Conservation (phyloP, 768 basidiomycete genomes). For the Thelephora aurantiotincta region DNA sequence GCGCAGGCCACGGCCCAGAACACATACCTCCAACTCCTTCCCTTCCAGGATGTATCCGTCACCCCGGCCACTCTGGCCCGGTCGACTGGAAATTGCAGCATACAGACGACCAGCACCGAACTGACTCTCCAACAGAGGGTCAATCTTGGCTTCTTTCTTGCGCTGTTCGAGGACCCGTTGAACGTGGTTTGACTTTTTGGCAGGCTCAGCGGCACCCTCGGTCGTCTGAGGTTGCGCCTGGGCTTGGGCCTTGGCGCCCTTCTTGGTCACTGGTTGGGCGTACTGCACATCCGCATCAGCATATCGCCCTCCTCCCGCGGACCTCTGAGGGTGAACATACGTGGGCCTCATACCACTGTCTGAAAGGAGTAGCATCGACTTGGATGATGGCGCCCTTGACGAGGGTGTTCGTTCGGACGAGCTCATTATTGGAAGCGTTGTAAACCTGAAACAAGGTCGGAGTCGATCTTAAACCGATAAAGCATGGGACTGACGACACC, state of each 20-base stretch:
- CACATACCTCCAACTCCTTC: slow-evolving; percentile 86
- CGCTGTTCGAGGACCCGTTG: slow-evolving; percentile 78
- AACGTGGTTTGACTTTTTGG: slow-evolving; percentile 82
- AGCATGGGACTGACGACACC: slow-evolving; percentile 54
- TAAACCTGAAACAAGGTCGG: slow-evolving; percentile 48
- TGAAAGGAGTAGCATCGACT: slow-evolving; percentile 96
- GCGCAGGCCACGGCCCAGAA: background rate
- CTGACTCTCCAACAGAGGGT: slow-evolving; percentile 76
- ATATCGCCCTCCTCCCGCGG: slow-evolving; percentile 1
- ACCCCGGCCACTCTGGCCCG: slow-evolving; percentile 91
- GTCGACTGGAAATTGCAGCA: slow-evolving; percentile 85
- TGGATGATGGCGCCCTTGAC: slow-evolving; percentile 97
- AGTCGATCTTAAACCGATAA: background rate
- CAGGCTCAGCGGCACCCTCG: slow-evolving; percentile 32
- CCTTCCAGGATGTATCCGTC: slow-evolving; percentile 98
- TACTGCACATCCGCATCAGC: slow-evolving; percentile 40
- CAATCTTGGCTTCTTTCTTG: slow-evolving; percentile 93
- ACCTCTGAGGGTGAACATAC: slow-evolving; percentile 33
- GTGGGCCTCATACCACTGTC: slow-evolving; percentile 98
- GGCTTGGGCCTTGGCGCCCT: slow-evolving; percentile 47
- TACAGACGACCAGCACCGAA: slow-evolving; percentile 94
- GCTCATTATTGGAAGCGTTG: slow-evolving; percentile 99
- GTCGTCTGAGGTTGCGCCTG: slow-evolving; percentile 40
- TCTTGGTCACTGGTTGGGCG: slow-evolving; percentile 89
- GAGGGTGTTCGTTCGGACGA: slow-evolving; percentile 98